A percentile compares a stretch with the other conserved stretches of the same genome.
phyloP scores from a whole-genome alignment of 2,329 filamentous ascomycete genomes.

The Talaromyces sp. region DNA sequence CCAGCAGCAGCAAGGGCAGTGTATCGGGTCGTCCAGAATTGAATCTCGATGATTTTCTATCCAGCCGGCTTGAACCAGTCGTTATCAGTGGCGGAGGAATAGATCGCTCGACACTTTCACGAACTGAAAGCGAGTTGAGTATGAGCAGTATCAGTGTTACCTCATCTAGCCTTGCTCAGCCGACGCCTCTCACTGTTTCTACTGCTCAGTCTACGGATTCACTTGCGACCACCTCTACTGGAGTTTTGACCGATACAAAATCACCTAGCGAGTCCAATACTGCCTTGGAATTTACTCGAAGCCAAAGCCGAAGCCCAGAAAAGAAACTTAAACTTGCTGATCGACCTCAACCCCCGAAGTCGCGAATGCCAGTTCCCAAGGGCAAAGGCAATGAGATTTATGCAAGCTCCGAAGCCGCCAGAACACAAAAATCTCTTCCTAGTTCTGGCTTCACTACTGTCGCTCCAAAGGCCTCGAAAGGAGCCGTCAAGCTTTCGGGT shows the following conservation, averaged over 20 bases:
- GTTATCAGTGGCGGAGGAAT: slow-evolving; percentile 51
- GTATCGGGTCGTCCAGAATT: slow-evolving; percentile 43
- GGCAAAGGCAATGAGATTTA: slow-evolving; percentile 17
- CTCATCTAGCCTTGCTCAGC: slow-evolving; percentile 28
- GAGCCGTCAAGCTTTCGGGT: neutral
- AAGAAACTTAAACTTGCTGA: neutral
- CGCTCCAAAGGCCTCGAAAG: slow-evolving; percentile 10
- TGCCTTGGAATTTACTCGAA: slow-evolving; percentile 2
- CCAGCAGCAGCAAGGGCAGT: slow-evolving; percentile 46
- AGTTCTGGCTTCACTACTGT: slow-evolving; percentile 19
- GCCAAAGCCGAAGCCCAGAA: slow-evolving; percentile 11
- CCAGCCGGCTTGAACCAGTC: slow-evolving; percentile 52
- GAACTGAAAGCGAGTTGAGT: slow-evolving; percentile 46
- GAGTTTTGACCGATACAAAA: slow-evolving; percentile 21
- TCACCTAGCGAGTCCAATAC: slow-evolving; percentile 8
- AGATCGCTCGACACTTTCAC: slow-evolving; percentile 35
- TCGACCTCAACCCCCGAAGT: slow-evolving; percentile 7
- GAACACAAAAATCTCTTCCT: slow-evolving; percentile 26
- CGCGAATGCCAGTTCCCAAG: slow-evolving; percentile 29
- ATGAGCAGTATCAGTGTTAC: slow-evolving; percentile 36
- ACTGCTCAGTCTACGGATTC: slow-evolving; percentile 39
- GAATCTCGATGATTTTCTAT: slow-evolving; percentile 53
- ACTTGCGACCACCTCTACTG: slow-evolving; percentile 32
- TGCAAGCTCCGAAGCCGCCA: slow-evolving; percentile 27
- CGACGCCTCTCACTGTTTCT: slow-evolving; percentile 26